Percentiles rank a stretch among this genome's conserved stretches.
phyloP scores from a whole-genome alignment of 2,329 filamentous ascomycete genomes.

The Diaporthe sp. region DNA sequence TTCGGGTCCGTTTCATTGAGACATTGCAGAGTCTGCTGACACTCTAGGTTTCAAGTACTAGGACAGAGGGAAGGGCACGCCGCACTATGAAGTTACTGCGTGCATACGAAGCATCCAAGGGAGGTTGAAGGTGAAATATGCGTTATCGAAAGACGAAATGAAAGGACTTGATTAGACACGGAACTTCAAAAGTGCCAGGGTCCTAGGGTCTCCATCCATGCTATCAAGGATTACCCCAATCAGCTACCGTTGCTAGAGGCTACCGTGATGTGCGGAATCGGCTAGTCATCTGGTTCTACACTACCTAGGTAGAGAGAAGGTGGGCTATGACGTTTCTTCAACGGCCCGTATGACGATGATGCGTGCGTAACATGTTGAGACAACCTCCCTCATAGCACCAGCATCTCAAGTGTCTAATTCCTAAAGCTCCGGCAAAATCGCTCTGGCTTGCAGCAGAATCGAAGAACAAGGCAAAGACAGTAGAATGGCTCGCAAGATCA shows the following conservation, averaged over 20 bases:
- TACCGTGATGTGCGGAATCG: background rate
- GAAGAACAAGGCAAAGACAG: background rate
- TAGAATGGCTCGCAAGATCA: background rate
- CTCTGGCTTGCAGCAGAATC: background rate
- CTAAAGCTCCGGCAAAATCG: background rate
- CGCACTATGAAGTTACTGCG: background rate
- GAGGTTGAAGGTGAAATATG: background rate
- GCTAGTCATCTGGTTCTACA: background rate
- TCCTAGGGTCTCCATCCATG: too few species aligned
- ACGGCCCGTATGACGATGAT: background rate
- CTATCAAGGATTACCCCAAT: too few species aligned
- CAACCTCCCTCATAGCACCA: background rate
- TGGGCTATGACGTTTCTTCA: conserved; percentile 9
- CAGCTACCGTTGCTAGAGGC: background rate
- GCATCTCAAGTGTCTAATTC: background rate
- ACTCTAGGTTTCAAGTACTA: too few species aligned
- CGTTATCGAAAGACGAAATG: background rate
- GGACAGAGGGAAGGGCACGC: background rate
- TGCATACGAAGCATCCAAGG: background rate
- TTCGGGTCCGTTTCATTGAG: conserved; percentile 16
- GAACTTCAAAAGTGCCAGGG: background rate
- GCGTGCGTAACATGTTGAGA: background rate
- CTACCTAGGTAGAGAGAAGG: background rate
- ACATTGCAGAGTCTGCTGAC: conserved; percentile 19
- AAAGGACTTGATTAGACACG: background rate